phyloP scores from a whole-genome alignment of 2,329 filamentous ascomycete genomes.

The Parafenestella ontariensis region DNA sequence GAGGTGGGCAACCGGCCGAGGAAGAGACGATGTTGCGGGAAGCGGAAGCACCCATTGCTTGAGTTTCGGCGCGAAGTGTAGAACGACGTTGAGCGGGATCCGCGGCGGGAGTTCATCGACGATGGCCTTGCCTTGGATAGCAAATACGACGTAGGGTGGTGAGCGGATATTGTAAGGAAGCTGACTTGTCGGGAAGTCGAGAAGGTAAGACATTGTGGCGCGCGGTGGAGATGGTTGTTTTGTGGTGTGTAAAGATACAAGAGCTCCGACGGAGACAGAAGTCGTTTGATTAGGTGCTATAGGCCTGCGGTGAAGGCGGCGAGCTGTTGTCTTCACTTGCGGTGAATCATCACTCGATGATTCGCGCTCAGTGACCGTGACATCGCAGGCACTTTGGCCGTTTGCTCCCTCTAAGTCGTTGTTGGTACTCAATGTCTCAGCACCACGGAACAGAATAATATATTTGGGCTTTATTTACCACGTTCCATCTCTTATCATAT shows the following conservation, averaged over 20 bases:
- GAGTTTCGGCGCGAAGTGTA: conserved; percentile 31
- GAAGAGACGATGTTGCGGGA: conserved; percentile 5
- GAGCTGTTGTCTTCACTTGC: neutral
- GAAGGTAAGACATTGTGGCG: conserved; percentile 29
- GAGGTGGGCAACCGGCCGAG: neutral
- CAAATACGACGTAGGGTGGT: conserved; percentile 34
- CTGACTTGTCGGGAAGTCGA: conserved; percentile 25
- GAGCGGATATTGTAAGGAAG: conserved; percentile 14
- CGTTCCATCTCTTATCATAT: no score
- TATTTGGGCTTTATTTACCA: no score
- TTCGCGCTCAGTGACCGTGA: neutral
- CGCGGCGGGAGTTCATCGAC: conserved; percentile 18
- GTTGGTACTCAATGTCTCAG: no score
- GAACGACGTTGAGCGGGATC: conserved; percentile 26
- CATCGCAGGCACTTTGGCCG: neutral
- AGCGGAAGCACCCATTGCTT: conserved; percentile 24
- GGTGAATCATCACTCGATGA: neutral
- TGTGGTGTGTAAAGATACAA: neutral
- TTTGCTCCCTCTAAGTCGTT: no score
- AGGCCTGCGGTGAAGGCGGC: no score
- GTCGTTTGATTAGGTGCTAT: no score
- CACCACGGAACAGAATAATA: no score
- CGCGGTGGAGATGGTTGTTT: neutral
- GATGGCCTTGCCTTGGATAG: conserved; percentile 19
- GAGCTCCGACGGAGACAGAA: neutral